A percentile compares a stretch with the other conserved stretches of the same genome.
Conservation (phyloP, 2,329 filamentous ascomycete species). For the Penicillium sp. region DNA sequence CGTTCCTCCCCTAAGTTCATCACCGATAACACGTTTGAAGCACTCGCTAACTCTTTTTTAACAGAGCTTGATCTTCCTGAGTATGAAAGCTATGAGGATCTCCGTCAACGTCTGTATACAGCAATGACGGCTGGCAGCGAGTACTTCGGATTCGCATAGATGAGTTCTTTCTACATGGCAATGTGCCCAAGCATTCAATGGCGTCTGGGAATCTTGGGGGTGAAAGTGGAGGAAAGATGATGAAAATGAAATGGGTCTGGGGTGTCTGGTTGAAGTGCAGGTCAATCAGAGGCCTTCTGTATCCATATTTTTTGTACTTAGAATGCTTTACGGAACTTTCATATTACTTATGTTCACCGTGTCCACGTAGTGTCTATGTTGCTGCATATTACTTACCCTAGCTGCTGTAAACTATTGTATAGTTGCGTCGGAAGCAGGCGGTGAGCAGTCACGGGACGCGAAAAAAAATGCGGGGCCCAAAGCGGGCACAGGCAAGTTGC, state of each 20-base stretch:
- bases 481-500: conserved; percentile 17
- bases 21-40: too few species aligned
- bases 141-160: conserved; percentile 93
- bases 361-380: too few species aligned
- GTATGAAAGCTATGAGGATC: conserved; percentile 92
- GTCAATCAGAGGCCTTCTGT: conserved; percentile 30
- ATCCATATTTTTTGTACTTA: conserved; percentile 23
- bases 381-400: too few species aligned
- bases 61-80: conserved; percentile 96
- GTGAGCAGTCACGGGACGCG: conserved; percentile 28
- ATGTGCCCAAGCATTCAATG: conserved; percentile 40
- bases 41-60: conserved; percentile 42
- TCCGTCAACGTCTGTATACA: conserved; percentile 86
- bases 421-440: conserved; percentile 16
- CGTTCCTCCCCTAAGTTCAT: too few species aligned
- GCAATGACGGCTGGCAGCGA: conserved; percentile 98
- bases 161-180: conserved; percentile 21
- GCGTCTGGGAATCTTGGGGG: conserved; percentile 31
- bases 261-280: conserved; percentile 46
- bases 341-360: conserved; percentile 12
- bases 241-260: conserved; percentile 19
- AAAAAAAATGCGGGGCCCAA: conserved; percentile 31
- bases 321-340: conserved; percentile 26
- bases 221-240: conserved; percentile 19
- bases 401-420: too few species aligned